Evolutionary conservation across 768 basidiomycete genomes (phyloP).

Genomic region (Boletus huronensis): DNA sequence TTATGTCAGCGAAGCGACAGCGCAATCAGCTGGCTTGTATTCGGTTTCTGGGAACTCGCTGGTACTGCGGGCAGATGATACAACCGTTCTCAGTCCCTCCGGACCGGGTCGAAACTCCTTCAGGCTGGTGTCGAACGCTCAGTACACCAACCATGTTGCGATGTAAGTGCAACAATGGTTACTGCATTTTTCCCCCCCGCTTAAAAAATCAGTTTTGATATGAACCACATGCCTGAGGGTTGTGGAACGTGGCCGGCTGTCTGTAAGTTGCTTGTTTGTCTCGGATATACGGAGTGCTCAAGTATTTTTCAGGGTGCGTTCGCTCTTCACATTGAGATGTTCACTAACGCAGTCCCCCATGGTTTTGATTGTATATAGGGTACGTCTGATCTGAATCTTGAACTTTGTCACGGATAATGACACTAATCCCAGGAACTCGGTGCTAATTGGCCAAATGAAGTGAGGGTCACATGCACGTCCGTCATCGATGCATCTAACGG

Average conservation of each 20-base stretch:
- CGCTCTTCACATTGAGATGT: not conserved
- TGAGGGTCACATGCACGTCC: not conserved
- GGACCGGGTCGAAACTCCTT: slow-evolving; percentile 38
- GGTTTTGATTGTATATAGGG: slow-evolving; percentile 17
- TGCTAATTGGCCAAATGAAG: slow-evolving; percentile 24
- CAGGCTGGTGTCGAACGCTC: slow-evolving; percentile 29
- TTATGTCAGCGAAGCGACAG: slow-evolving; percentile 47
- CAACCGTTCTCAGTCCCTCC: slow-evolving; percentile 27
- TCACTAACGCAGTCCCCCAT: not conserved
- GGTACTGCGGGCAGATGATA: slow-evolving; percentile 32
- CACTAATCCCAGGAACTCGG: slow-evolving; percentile 24
- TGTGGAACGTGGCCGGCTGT: slow-evolving; percentile 40
- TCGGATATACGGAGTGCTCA: not conserved
- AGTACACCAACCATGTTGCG: slow-evolving; percentile 34
- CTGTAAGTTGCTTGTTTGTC: slow-evolving; percentile 23
- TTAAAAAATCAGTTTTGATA: slow-evolving; percentile 30
- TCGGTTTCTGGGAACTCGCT: slow-evolving; percentile 44
- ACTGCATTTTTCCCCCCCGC: not conserved
- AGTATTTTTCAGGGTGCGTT: slow-evolving; percentile 25
- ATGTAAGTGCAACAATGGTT: slow-evolving; percentile 17
- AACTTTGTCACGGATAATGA: not conserved
- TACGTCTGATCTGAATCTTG: slow-evolving; percentile 4
- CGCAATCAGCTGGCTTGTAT: slow-evolving; percentile 52
- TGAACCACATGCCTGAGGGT: slow-evolving; percentile 36
- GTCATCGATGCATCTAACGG: not conserved